phyloP scores from a whole-genome alignment of 2,329 filamentous ascomycete species.

The Aspergillus tanneri region DNA sequence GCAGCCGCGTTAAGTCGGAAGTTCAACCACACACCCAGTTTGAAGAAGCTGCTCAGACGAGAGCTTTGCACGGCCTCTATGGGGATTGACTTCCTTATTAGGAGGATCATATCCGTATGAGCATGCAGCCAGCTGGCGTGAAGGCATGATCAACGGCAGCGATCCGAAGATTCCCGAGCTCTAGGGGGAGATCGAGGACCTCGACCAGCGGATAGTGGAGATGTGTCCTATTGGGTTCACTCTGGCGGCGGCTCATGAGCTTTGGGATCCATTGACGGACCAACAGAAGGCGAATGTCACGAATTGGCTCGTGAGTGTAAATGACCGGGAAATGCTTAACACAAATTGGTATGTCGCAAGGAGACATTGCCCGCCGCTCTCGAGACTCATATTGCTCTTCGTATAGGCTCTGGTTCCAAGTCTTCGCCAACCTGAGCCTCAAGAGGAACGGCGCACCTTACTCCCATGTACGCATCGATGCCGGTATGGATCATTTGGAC shows the following conservation, averaged over 20 bases:
- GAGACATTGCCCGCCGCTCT: neutral
- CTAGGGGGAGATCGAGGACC: constrained; percentile 73
- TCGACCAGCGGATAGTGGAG: constrained; percentile 81
- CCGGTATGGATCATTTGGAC: constrained; percentile 74
- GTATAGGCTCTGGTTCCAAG: constrained; percentile 74
- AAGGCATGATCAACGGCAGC: constrained; percentile 69
- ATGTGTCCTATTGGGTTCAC: constrained; percentile 77
- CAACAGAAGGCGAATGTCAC: constrained; percentile 66
- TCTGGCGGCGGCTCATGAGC: constrained; percentile 64
- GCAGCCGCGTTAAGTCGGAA: constrained; percentile 66
- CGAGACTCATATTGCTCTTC: neutral
- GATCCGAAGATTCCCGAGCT: constrained; percentile 69
- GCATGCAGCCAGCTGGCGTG: constrained; percentile 64
- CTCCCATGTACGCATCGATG: constrained; percentile 67
- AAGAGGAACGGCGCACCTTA: constrained; percentile 72
- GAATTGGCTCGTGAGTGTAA: constrained; percentile 73
- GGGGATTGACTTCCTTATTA: constrained; percentile 70
- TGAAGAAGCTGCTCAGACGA: constrained; percentile 73
- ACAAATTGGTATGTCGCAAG: constrained; percentile 60
- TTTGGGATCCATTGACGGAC: constrained; percentile 66
- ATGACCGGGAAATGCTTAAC: constrained; percentile 67
- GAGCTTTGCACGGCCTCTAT: constrained; percentile 71
- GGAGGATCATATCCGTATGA: constrained; percentile 66
- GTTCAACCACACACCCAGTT: constrained; percentile 73
- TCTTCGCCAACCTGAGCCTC: constrained; percentile 77